Conservation (phyloP, 805 yeast genomes). For the Wickerhamiella galacta region DNA sequence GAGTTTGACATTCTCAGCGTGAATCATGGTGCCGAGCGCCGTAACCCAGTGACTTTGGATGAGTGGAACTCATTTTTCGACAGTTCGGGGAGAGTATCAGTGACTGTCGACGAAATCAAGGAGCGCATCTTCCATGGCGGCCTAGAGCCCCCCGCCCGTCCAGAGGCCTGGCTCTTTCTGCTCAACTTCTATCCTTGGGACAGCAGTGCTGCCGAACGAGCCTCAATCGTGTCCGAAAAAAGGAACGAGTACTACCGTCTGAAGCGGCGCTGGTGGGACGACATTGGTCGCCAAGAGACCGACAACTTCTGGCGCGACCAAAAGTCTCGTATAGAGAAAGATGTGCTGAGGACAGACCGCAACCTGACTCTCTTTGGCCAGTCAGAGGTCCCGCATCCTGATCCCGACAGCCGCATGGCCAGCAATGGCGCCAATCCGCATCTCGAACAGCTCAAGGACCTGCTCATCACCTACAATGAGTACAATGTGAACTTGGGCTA, state of each 20-base stretch:
- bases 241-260: conserved; percentile 40
- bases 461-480: conserved; percentile 73
- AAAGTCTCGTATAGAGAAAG: conserved; percentile 77
- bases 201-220: conserved; percentile 52
- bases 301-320: conserved; percentile 81
- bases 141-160: conserved; percentile 39
- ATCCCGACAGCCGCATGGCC: conserved; percentile 35
- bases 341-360: conserved; percentile 82
- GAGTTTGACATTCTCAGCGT: conserved; percentile 29
- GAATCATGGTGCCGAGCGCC: conserved; percentile 43
- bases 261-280: conserved; percentile 57
- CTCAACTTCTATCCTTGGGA: conserved; percentile 84
- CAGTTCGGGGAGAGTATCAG: conserved; percentile 47
- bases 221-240: conserved; percentile 37
- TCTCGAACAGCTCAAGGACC: conserved; percentile 51
- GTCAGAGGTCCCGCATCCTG: conserved; percentile 27
- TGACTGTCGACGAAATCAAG: conserved; percentile 66
- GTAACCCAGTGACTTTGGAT: conserved; percentile 43
- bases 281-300: conserved; percentile 34
- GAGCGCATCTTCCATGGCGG: conserved; percentile 87
- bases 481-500: conserved; percentile 74
- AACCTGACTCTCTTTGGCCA: conserved; percentile 46
- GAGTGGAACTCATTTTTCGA: conserved; percentile 87
- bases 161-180: conserved; percentile 73
- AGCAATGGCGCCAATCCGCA: conserved; percentile 64